A percentile compares a stretch with the other conserved stretches of the same genome.
Conservation (phyloP, 1,139 yeast species). For the Kazachstania sp. region DNA sequence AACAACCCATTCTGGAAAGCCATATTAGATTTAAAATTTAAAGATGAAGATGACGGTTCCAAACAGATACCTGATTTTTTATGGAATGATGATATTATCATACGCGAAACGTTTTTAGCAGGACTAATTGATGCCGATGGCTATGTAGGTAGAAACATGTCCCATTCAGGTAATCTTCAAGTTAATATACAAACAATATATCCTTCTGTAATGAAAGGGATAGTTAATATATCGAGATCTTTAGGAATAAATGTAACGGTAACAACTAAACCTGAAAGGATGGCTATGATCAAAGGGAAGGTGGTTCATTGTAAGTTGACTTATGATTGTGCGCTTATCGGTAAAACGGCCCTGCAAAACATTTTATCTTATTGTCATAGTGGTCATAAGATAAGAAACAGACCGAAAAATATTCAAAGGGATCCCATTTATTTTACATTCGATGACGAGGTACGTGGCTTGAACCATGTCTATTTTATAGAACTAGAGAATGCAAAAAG, state of each 20-base stretch:
- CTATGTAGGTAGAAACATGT: slow-evolving; percentile 19
- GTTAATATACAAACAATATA: slow-evolving; percentile 31
- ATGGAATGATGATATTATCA: slow-evolving; percentile 27
- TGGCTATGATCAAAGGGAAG: slow-evolving; percentile 15
- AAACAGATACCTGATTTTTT: slow-evolving; percentile 26
- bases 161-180: slow-evolving; percentile 13
- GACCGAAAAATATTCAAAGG: slow-evolving; percentile 12
- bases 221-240: slow-evolving; percentile 35
- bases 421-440: slow-evolving; percentile 21
- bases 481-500: slow-evolving; percentile 12
- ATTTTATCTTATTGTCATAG: slow-evolving; percentile 22
- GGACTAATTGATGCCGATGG: slow-evolving; percentile 39
- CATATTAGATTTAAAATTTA: slow-evolving; percentile 13
- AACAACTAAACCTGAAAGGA: slow-evolving; percentile 20
- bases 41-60: slow-evolving; percentile 16
- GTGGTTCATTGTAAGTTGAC: slow-evolving; percentile 21
- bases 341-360: slow-evolving; percentile 18
- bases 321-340: slow-evolving; percentile 21
- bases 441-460: slow-evolving; percentile 13
- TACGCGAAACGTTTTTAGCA: slow-evolving; percentile 37
- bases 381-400: slow-evolving; percentile 15
- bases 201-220: slow-evolving; percentile 31
- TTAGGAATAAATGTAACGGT: slow-evolving; percentile 30
- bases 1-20: slow-evolving; percentile 25
- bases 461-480: slow-evolving; percentile 15